A percentile compares a stretch with the other conserved stretches of the same genome.
Evolutionary conservation across 768 basidiomycete species (phyloP).

Genomic region (Mrakia blollopis): DNA sequence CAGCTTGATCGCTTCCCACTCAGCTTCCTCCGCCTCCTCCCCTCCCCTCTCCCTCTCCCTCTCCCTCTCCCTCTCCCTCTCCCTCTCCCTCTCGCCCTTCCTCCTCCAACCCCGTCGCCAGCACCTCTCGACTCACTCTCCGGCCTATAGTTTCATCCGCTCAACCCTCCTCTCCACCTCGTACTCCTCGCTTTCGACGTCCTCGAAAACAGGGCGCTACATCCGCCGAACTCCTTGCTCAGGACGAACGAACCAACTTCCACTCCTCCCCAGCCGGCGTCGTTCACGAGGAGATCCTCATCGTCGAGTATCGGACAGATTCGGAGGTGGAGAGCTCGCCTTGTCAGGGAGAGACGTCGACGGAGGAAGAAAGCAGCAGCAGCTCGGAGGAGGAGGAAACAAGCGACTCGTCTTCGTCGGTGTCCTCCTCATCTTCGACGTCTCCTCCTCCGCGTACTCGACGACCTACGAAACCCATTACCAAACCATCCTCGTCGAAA

Average conservation of each 20-base stretch:
- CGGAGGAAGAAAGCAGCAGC: conserved; percentile 2
- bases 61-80: not conserved
- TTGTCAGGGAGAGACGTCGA: not conserved
- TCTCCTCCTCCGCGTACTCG: not conserved
- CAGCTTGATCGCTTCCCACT: not conserved
- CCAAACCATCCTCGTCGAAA: not conserved
- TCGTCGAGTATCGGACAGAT: conserved; percentile 6
- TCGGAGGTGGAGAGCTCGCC: not conserved
- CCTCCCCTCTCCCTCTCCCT: not conserved
- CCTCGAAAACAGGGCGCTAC: not conserved
- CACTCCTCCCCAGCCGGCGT: not conserved
- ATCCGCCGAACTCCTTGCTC: not conserved
- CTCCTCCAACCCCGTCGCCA: not conserved
- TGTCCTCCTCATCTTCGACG: not conserved
- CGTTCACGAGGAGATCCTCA: not conserved
- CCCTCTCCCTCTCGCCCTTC: not conserved
- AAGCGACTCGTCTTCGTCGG: not conserved
- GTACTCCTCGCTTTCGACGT: not conserved
- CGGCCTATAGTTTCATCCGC: not conserved
- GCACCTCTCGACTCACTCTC: not conserved
- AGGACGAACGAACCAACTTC: not conserved
- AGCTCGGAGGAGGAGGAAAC: not conserved
- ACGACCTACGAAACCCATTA: not conserved
- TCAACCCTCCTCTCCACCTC: not conserved
- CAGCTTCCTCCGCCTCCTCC: not conserved